Evolutionary conservation across 2,329 filamentous ascomycete genomes (phyloP).

Genomic region (Aspergillus ochraceoroseus): DNA sequence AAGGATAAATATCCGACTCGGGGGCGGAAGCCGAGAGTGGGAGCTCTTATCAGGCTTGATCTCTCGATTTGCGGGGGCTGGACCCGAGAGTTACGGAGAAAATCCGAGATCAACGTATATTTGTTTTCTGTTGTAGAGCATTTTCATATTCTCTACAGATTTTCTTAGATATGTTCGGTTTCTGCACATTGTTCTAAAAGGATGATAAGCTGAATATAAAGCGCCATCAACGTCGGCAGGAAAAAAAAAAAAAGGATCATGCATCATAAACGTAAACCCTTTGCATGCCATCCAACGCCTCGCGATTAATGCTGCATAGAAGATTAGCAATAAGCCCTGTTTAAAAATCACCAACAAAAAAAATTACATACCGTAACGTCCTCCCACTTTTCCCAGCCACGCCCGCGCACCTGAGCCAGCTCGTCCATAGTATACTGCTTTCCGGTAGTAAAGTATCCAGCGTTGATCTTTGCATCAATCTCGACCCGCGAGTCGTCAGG

Average conservation of each 20-base stretch:
- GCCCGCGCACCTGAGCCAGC: slow-evolving; percentile 76
- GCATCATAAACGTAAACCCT: background rate
- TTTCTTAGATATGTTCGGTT: too few species aligned
- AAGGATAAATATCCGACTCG: slow-evolving; percentile 17
- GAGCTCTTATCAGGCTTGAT: slow-evolving; percentile 1
- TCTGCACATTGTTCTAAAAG: background rate
- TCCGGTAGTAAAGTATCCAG: slow-evolving; percentile 80
- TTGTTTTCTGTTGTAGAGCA: background rate
- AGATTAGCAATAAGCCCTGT: slow-evolving; percentile 2
- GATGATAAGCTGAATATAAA: background rate
- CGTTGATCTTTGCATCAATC: slow-evolving; percentile 97
- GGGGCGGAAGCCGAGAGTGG: slow-evolving; percentile 10
- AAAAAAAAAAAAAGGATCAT: too few species aligned
- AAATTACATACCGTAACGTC: slow-evolving; percentile 41
- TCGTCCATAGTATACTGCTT: slow-evolving; percentile 86
- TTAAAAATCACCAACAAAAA: too few species aligned
- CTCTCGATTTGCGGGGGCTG: background rate
- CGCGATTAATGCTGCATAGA: slow-evolving; percentile 21
- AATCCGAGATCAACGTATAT: background rate
- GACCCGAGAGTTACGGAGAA: slow-evolving; percentile 8
- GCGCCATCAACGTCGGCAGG: background rate
- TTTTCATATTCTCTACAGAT: too few species aligned
- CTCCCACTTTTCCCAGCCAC: slow-evolving; percentile 74
- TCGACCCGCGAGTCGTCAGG: slow-evolving; percentile 94
- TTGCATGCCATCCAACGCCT: background rate